Evolutionary conservation across 1,139 yeast species (phyloP).

Genomic region (Taphrina wiesneri): DNA sequence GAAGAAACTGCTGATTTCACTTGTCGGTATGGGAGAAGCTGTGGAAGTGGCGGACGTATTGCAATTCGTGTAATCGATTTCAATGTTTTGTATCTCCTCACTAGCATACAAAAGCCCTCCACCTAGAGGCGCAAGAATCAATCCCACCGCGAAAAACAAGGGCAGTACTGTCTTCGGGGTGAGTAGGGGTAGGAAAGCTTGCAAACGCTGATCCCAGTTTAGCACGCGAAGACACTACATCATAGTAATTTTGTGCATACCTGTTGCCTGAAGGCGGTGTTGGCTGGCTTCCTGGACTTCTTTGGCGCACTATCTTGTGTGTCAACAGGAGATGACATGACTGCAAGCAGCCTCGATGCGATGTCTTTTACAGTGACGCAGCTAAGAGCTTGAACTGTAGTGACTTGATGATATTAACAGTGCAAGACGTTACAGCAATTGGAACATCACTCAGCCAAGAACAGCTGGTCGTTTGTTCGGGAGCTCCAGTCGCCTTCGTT

Average conservation of each 20-base stretch:
- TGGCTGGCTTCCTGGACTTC: conserved; percentile 35
- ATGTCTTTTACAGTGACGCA: neutral
- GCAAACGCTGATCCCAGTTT: conserved; percentile 46
- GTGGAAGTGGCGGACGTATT: conserved; percentile 55
- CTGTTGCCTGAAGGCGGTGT: conserved; percentile 34
- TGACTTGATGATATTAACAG: neutral
- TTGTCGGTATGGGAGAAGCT: conserved; percentile 60
- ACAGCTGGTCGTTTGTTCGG: neutral
- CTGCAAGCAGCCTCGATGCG: neutral
- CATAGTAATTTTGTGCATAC: neutral
- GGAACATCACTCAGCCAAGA: neutral
- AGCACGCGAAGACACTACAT: neutral
- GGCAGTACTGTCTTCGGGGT: conserved; percentile 91
- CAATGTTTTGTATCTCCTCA: conserved; percentile 64
- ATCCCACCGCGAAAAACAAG: conserved; percentile 67
- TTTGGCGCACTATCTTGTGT: conserved; percentile 11
- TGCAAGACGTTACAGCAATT: neutral
- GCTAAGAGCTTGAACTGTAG: neutral
- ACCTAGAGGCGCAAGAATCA: conserved; percentile 87
- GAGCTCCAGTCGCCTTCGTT: neutral
- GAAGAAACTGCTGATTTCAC: conserved; percentile 51
- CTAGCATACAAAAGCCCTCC: conserved; percentile 86
- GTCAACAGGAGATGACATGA: conserved; percentile 20
- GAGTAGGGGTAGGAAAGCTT: conserved; percentile 70
- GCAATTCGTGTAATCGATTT: conserved; percentile 81